Evolutionary conservation across 345 rosid species (phyloP).

Genomic region (Populus pruinosa): DNA sequence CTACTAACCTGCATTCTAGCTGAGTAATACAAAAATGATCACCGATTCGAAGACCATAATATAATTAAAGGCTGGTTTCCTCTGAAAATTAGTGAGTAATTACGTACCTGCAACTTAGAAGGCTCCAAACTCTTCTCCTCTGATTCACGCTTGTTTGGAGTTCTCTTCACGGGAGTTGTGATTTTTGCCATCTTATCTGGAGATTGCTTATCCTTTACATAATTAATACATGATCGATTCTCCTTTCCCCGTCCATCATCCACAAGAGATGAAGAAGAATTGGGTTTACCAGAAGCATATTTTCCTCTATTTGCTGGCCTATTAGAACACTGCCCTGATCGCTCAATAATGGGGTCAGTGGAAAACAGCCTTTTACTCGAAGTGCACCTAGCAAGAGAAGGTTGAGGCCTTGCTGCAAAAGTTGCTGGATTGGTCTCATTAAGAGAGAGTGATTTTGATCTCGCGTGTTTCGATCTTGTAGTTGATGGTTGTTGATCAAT

Average conservation of each 20-base stretch:
- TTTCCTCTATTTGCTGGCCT: conserved; percentile 47
- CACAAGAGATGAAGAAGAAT: conserved; percentile 21
- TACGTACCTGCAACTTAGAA: conserved; percentile 37
- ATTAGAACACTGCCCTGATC: conserved; percentile 22
- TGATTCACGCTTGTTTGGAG: conserved; percentile 31
- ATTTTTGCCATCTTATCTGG: conserved; percentile 47
- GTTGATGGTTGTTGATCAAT: conserved; percentile 44
- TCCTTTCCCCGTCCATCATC: conserved; percentile 60
- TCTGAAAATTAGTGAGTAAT: background rate
- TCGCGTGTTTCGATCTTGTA: conserved; percentile 56
- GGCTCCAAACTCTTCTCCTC: conserved; percentile 30
- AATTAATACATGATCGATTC: conserved; percentile 49
- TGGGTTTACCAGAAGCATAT: conserved; percentile 37
- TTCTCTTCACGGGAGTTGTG: conserved; percentile 49
- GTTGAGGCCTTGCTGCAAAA: conserved; percentile 45
- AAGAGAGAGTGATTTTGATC: conserved; percentile 72
- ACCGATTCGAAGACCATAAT: conserved; percentile 1
- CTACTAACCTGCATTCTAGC: conserved; percentile 62
- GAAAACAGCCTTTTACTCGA: conserved; percentile 64
- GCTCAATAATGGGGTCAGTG: conserved; percentile 38
- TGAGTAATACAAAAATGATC: conserved; percentile 28
- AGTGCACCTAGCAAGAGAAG: conserved; percentile 52
- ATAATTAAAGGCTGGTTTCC: background rate
- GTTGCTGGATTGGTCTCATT: conserved; percentile 49
- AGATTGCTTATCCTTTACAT: conserved; percentile 49